Percentiles rank a stretch among this genome's conserved stretches.
These are phyloP conservation scores for Yamadazyma blattariae DNA, from an alignment of 1,139 yeast species.

Conservation along the genomic window DNA sequence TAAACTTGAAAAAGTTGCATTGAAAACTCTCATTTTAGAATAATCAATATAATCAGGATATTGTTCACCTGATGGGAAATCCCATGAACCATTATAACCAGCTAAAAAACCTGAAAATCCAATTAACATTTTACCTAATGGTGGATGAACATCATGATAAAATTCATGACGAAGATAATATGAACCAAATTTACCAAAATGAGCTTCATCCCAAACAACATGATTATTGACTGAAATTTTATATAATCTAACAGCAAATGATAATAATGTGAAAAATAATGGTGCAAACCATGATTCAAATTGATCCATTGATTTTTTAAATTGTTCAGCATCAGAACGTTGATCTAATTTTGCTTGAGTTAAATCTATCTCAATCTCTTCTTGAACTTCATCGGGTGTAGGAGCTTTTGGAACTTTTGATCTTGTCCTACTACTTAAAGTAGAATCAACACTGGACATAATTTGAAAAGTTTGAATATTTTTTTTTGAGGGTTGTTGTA, in stretches of 20 bases:
- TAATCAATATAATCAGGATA: slow-evolving; percentile 58
- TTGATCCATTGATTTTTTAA: slow-evolving; percentile 26
- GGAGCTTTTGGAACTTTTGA: slow-evolving; percentile 11
- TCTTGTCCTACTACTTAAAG: slow-evolving; percentile 14
- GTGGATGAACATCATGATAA: slow-evolving; percentile 98
- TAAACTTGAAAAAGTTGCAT: slow-evolving; percentile 59
- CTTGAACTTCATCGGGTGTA: slow-evolving; percentile 10
- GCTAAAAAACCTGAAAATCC: slow-evolving; percentile 91
- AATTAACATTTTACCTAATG: slow-evolving; percentile 94
- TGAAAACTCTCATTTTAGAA: slow-evolving; percentile 62
- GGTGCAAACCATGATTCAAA: slow-evolving; percentile 44
- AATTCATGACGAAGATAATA: slow-evolving; percentile 89
- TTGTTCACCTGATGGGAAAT: slow-evolving; percentile 56
- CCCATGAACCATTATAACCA: slow-evolving; percentile 63
- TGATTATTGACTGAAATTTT: slow-evolving; percentile 47
- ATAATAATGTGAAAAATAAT: slow-evolving; percentile 43
- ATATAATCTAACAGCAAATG: slow-evolving; percentile 53
- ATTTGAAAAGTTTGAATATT: slow-evolving; percentile 1
- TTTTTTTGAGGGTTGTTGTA: not conserved
- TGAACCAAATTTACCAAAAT: slow-evolving; percentile 93
- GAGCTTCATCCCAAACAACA: slow-evolving; percentile 72
- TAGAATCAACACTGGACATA: slow-evolving; percentile 5
- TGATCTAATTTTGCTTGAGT: slow-evolving; percentile 26
- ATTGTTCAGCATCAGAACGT: slow-evolving; percentile 30
- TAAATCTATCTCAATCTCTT: slow-evolving; percentile 11